Percentiles rank a stretch among this genome's conserved stretches.
phyloP scores from a whole-genome alignment of 345 rosid species.

The Populus nigra region DNA sequence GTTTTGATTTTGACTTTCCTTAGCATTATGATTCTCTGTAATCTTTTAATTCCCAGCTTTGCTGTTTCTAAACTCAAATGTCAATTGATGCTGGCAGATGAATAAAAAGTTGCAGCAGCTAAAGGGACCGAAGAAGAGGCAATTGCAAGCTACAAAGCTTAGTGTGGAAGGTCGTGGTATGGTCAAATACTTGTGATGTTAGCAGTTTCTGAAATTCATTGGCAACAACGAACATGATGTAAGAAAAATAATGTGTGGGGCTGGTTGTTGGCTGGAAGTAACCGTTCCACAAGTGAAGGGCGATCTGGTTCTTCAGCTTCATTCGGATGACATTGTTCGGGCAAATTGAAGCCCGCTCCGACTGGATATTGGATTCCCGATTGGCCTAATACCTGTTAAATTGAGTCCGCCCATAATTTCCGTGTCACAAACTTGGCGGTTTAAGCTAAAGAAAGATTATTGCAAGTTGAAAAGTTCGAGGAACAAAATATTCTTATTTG shows the following conservation, averaged over 20 bases:
- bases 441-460: background rate
- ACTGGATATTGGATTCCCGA: background rate
- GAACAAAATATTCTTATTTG: background rate
- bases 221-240: background rate
- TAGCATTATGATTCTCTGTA: background rate
- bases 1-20: background rate
- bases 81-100: constrained; percentile 52
- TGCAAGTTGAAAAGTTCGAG: background rate
- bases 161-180: constrained; percentile 98
- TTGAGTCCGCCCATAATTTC: background rate
- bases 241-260: background rate
- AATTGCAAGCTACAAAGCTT: constrained; percentile 82
- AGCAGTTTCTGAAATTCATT: background rate
- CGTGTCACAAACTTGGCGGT: background rate
- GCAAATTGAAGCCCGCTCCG: background rate
- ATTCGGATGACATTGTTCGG: background rate
- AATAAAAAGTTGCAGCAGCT: constrained; percentile 93
- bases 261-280: background rate
- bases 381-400: background rate
- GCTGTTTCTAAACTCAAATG: background rate
- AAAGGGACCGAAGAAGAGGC: constrained; percentile 91
- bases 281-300: background rate
- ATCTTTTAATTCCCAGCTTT: background rate
- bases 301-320: background rate
- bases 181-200: constrained; percentile 71